These are phyloP conservation scores for Entamoeba dispar DNA, from an alignment of 208 protist species.

Conservation along the genomic window DNA sequence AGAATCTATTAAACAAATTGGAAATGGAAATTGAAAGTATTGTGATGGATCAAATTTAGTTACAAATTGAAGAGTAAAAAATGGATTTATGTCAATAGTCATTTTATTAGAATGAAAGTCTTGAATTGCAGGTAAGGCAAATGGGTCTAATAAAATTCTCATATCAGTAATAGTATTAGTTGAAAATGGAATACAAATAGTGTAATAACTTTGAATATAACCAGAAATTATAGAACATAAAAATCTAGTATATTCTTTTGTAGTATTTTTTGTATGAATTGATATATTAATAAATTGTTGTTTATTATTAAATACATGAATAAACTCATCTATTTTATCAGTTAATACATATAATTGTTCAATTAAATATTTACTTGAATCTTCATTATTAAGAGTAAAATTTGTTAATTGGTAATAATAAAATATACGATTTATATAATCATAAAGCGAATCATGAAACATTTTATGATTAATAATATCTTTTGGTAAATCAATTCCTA, in stretches of 20 bases:
- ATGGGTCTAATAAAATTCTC: not conserved
- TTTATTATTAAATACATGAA: not conserved
- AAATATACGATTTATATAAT: not conserved
- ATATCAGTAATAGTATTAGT: not conserved
- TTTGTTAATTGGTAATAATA: not conserved
- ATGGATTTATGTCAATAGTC: not conserved
- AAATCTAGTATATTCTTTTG: not conserved
- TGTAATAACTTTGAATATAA: not conserved
- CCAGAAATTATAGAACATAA: not conserved
- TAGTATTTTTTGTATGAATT: not conserved
- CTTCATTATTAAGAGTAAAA: not conserved
- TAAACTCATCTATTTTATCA: not conserved
- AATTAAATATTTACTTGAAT: not conserved
- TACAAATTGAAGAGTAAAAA: not conserved
- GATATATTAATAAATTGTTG: not conserved
- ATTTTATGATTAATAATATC: not conserved
- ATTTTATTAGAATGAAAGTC: not conserved
- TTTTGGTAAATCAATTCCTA: not conserved
- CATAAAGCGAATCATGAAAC: not conserved
- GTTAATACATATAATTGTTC: not conserved
- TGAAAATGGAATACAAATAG: not conserved
- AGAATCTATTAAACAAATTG: not conserved
- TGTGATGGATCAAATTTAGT: not conserved
- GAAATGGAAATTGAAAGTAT: not conserved
- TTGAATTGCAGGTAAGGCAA: not conserved